Percentiles rank a stretch among this genome's conserved stretches.
Conservation (phyloP, 306 rosid species). For the Inga oerstediana region DNA sequence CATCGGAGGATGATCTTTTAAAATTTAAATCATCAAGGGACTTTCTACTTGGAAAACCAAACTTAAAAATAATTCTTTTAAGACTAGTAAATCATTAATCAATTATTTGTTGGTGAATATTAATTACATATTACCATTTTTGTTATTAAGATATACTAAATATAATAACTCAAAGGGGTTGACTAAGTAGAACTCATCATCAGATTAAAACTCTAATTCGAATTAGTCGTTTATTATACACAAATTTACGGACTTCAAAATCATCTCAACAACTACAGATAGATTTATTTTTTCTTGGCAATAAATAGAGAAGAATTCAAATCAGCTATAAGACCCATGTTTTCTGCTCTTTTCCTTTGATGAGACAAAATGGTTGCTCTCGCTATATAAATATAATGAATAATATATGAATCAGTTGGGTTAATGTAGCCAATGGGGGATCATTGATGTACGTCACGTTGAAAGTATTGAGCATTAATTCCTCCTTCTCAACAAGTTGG, state of each 20-base stretch:
- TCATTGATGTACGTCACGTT: constrained; percentile 41
- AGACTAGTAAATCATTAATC: too few relatives aligned
- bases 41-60: too few relatives aligned
- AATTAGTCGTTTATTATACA: too few relatives aligned
- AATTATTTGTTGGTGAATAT: too few relatives aligned
- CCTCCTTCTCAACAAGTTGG: constrained; percentile 32
- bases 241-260: neutral
- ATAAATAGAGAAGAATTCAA: constrained; percentile 42
- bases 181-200: too few relatives aligned
- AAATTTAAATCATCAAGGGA: too few relatives aligned
- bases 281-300: neutral
- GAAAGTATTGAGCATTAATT: neutral
- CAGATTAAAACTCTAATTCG: too few relatives aligned
- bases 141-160: too few relatives aligned
- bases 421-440: constrained; percentile 3
- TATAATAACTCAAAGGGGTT: too few relatives aligned
- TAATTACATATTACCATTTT: too few relatives aligned
- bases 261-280: constrained; percentile 7
- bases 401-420: neutral
- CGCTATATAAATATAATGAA: neutral
- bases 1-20: too few relatives aligned
- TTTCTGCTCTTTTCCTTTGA: constrained; percentile 38
- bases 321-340: constrained; percentile 47
- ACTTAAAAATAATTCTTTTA: too few relatives aligned
- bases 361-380: constrained; percentile 16